These are phyloP conservation scores for Cucurbita ficifolia DNA, from an alignment of 306 rosid species.

Conservation along the genomic window DNA sequence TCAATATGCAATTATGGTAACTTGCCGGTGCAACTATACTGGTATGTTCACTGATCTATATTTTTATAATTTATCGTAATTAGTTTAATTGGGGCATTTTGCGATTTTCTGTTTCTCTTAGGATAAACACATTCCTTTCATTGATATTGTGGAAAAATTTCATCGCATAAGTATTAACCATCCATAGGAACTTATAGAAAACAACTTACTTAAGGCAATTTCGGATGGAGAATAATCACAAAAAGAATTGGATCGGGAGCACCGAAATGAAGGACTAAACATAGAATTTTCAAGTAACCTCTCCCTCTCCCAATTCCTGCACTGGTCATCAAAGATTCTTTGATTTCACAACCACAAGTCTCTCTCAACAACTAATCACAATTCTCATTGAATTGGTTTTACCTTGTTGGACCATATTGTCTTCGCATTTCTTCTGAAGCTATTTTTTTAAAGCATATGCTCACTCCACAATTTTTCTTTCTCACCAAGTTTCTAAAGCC, in stretches of 20 bases:
- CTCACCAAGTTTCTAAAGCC: not conserved
- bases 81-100: not conserved
- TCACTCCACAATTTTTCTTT: not conserved
- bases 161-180: not conserved
- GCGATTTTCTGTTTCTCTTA: not conserved
- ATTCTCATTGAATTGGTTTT: not conserved
- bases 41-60: conserved; percentile 26
- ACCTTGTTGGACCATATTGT: not conserved
- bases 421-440: not conserved
- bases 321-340: not conserved
- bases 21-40: conserved; percentile 84
- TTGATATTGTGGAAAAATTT: not conserved
- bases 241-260: not conserved
- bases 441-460: not conserved
- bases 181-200: not conserved
- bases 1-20: conserved; percentile 78
- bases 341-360: not conserved
- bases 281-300: not conserved
- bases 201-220: not conserved
- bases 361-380: not conserved
- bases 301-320: not conserved
- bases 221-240: not conserved
- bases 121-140: not conserved
- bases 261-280: not conserved
- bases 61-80: conserved; percentile 8